phyloP scores from a whole-genome alignment of 441 rosid species.

The Gossypium aridum region DNA sequence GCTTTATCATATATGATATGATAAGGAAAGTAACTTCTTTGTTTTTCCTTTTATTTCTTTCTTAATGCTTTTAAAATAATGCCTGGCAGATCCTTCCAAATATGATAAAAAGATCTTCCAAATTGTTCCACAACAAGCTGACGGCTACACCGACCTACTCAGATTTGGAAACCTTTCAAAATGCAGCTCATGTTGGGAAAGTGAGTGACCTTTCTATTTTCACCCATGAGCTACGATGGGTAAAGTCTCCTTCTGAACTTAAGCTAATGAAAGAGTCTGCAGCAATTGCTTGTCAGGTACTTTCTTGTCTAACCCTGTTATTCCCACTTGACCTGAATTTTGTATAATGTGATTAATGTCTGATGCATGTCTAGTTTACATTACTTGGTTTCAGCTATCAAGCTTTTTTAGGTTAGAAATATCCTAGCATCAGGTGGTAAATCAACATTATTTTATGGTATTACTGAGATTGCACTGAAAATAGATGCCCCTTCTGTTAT shows the following conservation, averaged over 20 bases:
- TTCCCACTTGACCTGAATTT: background rate
- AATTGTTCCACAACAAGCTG: constrained; percentile 67
- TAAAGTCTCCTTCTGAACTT: constrained; percentile 81
- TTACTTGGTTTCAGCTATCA: background rate
- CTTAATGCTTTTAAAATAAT: constrained; percentile 11
- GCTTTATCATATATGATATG: background rate
- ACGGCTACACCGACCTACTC: constrained; percentile 58
- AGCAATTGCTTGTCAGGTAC: constrained; percentile 94
- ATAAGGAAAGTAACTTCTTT: background rate
- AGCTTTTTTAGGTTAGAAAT: background rate
- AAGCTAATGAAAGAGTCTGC: constrained; percentile 92
- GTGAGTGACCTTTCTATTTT: constrained; percentile 55
- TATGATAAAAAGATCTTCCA: constrained; percentile 63
- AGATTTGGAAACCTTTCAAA: constrained; percentile 57
- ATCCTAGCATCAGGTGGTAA: background rate
- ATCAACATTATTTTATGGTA: background rate
- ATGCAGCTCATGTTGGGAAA: constrained; percentile 41
- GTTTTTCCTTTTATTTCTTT: background rate
- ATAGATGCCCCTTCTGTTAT: background rate
- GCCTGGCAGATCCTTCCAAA: constrained; percentile 71
- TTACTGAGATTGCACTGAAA: background rate
- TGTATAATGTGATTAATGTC: background rate
- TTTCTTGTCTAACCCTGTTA: constrained; percentile 12
- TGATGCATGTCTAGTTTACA: background rate
- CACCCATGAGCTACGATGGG: constrained; percentile 71